phyloP scores from a whole-genome alignment of 2,329 filamentous ascomycete genomes.

The Ramularia endophylla region DNA sequence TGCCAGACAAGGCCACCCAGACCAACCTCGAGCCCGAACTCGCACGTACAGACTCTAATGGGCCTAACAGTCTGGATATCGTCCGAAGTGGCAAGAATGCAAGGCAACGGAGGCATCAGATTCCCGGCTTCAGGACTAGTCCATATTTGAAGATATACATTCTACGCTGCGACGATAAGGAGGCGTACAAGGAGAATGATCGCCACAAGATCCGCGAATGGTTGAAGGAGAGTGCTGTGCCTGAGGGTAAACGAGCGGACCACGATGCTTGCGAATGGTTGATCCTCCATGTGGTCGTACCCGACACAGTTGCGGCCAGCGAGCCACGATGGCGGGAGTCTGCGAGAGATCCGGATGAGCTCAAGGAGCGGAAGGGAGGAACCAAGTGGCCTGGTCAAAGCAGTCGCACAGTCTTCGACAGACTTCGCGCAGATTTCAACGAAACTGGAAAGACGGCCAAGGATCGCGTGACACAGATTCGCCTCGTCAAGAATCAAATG shows the following conservation, averaged over 20 bases:
- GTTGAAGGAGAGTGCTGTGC: slow-evolving; percentile 70
- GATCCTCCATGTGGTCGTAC: slow-evolving; percentile 84
- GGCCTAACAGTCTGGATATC: slow-evolving; percentile 40
- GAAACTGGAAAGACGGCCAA: slow-evolving; percentile 63
- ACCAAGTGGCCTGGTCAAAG: slow-evolving; percentile 73
- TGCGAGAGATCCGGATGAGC: slow-evolving; percentile 45
- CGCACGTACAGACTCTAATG: slow-evolving; percentile 17
- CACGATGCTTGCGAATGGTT: slow-evolving; percentile 97
- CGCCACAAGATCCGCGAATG: slow-evolving; percentile 80
- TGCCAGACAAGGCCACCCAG: slow-evolving; percentile 43
- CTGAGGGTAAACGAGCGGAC: slow-evolving; percentile 70
- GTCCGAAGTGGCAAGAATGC: slow-evolving; percentile 26
- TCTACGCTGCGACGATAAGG: slow-evolving; percentile 90
- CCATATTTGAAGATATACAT: slow-evolving; percentile 90
- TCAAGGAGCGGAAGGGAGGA: slow-evolving; percentile 59
- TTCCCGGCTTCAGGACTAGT: slow-evolving; percentile 84
- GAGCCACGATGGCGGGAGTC: slow-evolving; percentile 61
- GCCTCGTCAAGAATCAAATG: slow-evolving; percentile 53
- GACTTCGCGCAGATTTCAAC: slow-evolving; percentile 86
- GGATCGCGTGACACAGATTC: slow-evolving; percentile 80
- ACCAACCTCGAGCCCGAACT: slow-evolving; percentile 17
- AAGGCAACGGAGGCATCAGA: slow-evolving; percentile 76
- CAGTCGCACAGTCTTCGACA: slow-evolving; percentile 79
- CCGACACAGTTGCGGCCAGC: slow-evolving; percentile 73
- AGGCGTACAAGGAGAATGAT: slow-evolving; percentile 77